A percentile compares a stretch with the other conserved stretches of the same genome.
These are phyloP conservation scores for Phytopythium oedochilum DNA, from an alignment of 352 stramenopile species.

Conservation along the genomic window DNA sequence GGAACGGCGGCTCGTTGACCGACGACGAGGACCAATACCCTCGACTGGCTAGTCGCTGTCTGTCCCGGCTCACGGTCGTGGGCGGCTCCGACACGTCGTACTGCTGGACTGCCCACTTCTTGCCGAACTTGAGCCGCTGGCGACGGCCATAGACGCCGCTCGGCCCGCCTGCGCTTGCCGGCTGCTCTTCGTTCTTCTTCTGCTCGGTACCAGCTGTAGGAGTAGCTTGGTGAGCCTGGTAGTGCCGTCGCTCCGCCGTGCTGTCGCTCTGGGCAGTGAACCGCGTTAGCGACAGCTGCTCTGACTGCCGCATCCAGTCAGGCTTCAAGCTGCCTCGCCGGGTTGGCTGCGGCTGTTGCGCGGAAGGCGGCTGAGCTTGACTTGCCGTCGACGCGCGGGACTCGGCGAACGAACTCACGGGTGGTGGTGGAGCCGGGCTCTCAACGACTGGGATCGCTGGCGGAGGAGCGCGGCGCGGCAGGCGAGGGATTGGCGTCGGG, in stretches of 20 bases:
- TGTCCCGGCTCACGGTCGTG: conserved; percentile 8
- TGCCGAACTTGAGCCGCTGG: conserved; percentile 56
- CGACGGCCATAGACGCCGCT: conserved; percentile 52
- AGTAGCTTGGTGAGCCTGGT: conserved; percentile 8
- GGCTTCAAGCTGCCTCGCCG: conserved; percentile 50
- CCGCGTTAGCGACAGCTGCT: conserved; percentile 50
- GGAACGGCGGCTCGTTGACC: conserved; percentile 8
- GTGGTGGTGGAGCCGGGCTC: background rate
- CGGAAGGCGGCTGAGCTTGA: conserved; percentile 3
- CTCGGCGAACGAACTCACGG: conserved; percentile 6
- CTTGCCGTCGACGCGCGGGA: background rate
- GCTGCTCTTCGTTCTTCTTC: conserved; percentile 25
- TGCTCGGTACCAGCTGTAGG: background rate
- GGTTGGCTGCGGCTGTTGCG: background rate
- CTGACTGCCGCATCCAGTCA: conserved; percentile 65
- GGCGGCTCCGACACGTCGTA: conserved; percentile 32
- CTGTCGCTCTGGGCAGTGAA: conserved; percentile 55
- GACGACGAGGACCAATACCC: background rate
- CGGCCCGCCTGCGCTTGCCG: conserved; percentile 28
- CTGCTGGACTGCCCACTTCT: conserved; percentile 50
- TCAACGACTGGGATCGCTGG: background rate
- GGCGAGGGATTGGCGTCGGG: conserved; percentile 20
- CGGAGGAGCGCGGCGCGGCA: background rate
- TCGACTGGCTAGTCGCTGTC: conserved; percentile 15
- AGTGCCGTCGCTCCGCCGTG: conserved; percentile 13